A percentile compares a stretch with the other conserved stretches of the same genome.
These are phyloP conservation scores for Xanthoparmelia taractica DNA, from an alignment of 495 filamentous ascomycete species.

Conservation along the genomic window DNA sequence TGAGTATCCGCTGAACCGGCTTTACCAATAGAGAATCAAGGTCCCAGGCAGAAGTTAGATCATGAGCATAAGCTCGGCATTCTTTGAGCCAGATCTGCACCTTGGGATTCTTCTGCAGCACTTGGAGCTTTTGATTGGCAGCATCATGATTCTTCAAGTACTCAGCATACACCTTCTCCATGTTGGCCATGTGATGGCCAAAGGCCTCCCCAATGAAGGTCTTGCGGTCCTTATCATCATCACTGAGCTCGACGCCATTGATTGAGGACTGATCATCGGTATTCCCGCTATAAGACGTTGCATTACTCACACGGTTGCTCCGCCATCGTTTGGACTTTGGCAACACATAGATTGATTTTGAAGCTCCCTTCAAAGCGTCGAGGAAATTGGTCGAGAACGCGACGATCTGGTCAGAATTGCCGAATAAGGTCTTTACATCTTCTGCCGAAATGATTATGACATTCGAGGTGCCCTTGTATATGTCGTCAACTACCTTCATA, in stretches of 20 bases:
- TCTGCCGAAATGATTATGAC: constrained; percentile 70
- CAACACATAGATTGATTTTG: constrained; percentile 62
- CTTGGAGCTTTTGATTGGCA: constrained; percentile 68
- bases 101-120: constrained; percentile 62
- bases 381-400: constrained; percentile 72
- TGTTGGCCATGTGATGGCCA: constrained; percentile 56
- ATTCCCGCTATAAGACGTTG: constrained; percentile 39
- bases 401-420: constrained; percentile 81
- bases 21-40: constrained; percentile 91
- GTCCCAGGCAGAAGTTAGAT: constrained; percentile 88
- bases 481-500: constrained; percentile 93
- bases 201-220: constrained; percentile 79
- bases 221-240: constrained; percentile 64
- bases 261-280: constrained; percentile 33
- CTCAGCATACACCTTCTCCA: constrained; percentile 79
- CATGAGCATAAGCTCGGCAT: constrained; percentile 77
- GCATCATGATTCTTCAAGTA: constrained; percentile 81
- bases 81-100: constrained; percentile 88
- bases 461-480: constrained; percentile 91
- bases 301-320: constrained; percentile 44
- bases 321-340: constrained; percentile 50
- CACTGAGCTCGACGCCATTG: constrained; percentile 37
- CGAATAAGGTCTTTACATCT: constrained; percentile 81
- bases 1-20: constrained; percentile 83
- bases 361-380: constrained; percentile 68